Evolutionary conservation across 2,329 filamentous ascomycete genomes (phyloP).

Genomic region (Aspergillus quadrilineatus): DNA sequence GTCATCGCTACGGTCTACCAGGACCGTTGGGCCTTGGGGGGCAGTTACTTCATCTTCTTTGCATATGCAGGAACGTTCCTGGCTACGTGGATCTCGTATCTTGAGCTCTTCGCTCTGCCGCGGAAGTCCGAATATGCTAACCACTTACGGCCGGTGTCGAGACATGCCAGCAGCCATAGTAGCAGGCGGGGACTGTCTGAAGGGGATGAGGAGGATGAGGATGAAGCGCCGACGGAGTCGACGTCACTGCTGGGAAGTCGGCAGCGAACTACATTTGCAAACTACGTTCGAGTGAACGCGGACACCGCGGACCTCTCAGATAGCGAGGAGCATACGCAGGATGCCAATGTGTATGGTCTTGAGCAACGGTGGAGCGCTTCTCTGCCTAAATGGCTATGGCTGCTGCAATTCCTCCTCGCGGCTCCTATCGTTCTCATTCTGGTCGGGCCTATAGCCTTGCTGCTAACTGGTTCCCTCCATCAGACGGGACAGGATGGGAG

Average conservation of each 20-base stretch:
- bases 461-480: constrained; percentile 68
- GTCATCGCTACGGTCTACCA: constrained; percentile 73
- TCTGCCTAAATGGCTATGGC: constrained; percentile 82
- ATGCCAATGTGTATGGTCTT: constrained; percentile 55
- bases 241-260: constrained; percentile 56
- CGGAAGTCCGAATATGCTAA: constrained; percentile 68
- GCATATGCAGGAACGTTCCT: constrained; percentile 74
- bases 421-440: constrained; percentile 76
- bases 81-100: constrained; percentile 70
- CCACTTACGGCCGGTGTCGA: constrained; percentile 50
- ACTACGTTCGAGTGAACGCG: constrained; percentile 47
- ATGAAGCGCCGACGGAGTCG: constrained; percentile 52
- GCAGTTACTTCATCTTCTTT: constrained; percentile 79
- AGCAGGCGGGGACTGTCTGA: constrained; percentile 44
- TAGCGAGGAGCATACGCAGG: constrained; percentile 28
- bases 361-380: constrained; percentile 85
- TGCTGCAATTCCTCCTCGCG: constrained; percentile 78
- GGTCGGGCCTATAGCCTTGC: constrained; percentile 71
- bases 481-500: constrained; percentile 87
- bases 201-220: constrained; percentile 39
- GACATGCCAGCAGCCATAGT: constrained; percentile 37
- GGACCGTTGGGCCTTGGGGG: constrained; percentile 68
- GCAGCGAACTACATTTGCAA: constrained; percentile 55
- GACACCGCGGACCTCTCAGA: constrained; percentile 27
- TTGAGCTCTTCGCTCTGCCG: constrained; percentile 76